phyloP scores from a whole-genome alignment of 2,329 filamentous ascomycete genomes.

The Acephala macrosclerotiorum region DNA sequence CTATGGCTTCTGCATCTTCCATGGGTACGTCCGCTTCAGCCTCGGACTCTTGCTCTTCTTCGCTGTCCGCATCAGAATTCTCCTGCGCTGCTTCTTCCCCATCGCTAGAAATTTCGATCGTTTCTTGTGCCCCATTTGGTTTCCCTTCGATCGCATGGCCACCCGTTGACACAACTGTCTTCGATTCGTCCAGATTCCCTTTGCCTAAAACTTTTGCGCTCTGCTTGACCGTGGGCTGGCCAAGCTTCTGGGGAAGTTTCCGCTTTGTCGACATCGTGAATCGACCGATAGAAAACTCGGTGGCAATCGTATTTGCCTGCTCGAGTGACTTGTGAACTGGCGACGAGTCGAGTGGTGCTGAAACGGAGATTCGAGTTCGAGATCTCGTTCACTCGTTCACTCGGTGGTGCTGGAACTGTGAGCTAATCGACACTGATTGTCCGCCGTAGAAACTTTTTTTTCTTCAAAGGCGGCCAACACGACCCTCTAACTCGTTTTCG shows the following conservation, averaged over 20 bases:
- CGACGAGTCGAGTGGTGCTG: background rate
- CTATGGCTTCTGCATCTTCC: constrained; percentile 45
- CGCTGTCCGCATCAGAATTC: constrained; percentile 51
- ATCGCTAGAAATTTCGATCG: constrained; percentile 67
- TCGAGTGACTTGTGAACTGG: background rate
- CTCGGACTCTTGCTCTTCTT: constrained; percentile 54
- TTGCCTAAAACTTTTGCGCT: constrained; percentile 59
- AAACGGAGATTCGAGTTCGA: constrained; percentile 4
- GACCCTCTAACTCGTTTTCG: background rate
- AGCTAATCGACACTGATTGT: constrained; percentile 4
- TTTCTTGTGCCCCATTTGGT: constrained; percentile 34
- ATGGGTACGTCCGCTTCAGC: constrained; percentile 46
- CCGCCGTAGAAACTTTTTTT: background rate
- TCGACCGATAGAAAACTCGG: background rate
- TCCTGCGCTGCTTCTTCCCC: constrained; percentile 55
- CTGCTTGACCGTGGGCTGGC: constrained; percentile 60
- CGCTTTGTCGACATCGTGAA: constrained; percentile 64
- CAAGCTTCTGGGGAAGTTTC: constrained; percentile 65
- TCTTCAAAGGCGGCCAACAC: background rate
- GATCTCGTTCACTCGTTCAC: constrained; percentile 8
- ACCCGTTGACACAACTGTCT: constrained; percentile 56
- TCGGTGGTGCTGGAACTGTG: background rate
- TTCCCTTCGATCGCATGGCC: constrained; percentile 34
- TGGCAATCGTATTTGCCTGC: no score
- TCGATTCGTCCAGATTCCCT: constrained; percentile 64